Percentiles rank a stretch among this genome's conserved stretches.
These are phyloP conservation scores for Didymella exigua DNA, from an alignment of 2,329 filamentous ascomycete genomes.

Conservation along the genomic window DNA sequence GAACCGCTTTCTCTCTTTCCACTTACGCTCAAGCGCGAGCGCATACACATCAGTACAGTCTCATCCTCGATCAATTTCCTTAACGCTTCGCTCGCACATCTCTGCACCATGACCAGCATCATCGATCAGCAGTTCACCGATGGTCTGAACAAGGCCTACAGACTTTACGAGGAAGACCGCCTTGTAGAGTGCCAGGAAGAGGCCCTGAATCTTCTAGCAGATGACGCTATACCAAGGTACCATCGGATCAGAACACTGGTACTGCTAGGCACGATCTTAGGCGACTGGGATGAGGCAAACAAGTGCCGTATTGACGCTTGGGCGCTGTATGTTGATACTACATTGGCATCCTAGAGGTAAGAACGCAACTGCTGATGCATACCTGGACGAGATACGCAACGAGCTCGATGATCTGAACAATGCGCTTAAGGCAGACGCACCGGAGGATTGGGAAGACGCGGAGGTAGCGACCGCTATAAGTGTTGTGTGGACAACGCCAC, in stretches of 20 bases:
- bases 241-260: neutral
- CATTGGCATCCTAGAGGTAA: neutral
- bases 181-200: neutral
- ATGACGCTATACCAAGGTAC: neutral
- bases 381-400: neutral
- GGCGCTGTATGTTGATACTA: neutral
- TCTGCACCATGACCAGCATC: neutral
- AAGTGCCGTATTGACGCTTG: neutral
- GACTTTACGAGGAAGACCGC: neutral
- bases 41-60: too few relatives aligned
- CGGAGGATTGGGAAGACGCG: too few relatives aligned
- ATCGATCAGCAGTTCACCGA: neutral
- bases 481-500: too few relatives aligned
- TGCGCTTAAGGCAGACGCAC: neutral
- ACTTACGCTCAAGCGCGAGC: too few relatives aligned
- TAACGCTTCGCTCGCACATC: too few relatives aligned
- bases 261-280: neutral
- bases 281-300: neutral
- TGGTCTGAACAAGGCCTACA: neutral
- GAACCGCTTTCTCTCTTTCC: too few relatives aligned
- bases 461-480: too few relatives aligned
- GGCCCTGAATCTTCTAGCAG: neutral
- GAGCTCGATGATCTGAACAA: neutral
- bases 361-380: neutral
- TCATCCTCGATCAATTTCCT: too few relatives aligned